These are phyloP conservation scores for Bryopsis sp. DNA, from an alignment of 139 green algal species.

Conservation along the genomic window DNA sequence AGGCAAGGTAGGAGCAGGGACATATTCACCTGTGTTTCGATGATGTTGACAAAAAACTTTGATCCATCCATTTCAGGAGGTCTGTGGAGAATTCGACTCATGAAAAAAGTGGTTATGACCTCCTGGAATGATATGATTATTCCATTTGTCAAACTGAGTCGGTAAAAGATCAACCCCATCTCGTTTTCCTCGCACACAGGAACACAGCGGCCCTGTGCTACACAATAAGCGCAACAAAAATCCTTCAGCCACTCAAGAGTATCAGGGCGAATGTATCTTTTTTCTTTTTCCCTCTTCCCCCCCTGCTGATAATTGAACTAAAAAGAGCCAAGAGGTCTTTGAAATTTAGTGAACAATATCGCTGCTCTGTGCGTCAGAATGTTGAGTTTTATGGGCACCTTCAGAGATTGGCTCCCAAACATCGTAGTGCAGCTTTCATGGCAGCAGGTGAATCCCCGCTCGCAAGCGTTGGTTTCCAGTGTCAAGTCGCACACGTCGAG, in stretches of 20 bases:
- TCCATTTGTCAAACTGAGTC: conserved; percentile 29
- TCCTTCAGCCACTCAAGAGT: too few species aligned
- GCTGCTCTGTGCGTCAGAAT: too few species aligned
- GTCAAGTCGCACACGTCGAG: too few species aligned
- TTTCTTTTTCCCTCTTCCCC: too few species aligned
- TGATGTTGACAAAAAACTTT: conserved; percentile 19
- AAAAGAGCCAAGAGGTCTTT: too few species aligned
- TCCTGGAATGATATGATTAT: conserved; percentile 25
- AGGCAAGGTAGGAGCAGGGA: not conserved
- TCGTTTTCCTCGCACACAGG: conserved; percentile 28
- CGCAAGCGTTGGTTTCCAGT: not conserved
- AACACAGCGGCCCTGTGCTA: conserved; percentile 26
- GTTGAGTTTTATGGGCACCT: too few species aligned
- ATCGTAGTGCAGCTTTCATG: not conserved
- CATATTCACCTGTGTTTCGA: conserved; percentile 13
- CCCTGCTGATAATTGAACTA: too few species aligned
- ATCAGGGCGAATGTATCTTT: too few species aligned
- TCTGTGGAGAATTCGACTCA: conserved; percentile 4
- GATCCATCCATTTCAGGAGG: not conserved
- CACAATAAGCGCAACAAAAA: too few species aligned
- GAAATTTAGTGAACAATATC: too few species aligned
- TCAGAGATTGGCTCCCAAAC: not conserved
- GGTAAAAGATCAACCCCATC: conserved; percentile 32
- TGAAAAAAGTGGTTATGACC: not conserved
- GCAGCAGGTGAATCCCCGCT: not conserved